These are phyloP conservation scores for Fragaria ananassa DNA, from an alignment of 306 rosid genomes.

Conservation along the genomic window DNA sequence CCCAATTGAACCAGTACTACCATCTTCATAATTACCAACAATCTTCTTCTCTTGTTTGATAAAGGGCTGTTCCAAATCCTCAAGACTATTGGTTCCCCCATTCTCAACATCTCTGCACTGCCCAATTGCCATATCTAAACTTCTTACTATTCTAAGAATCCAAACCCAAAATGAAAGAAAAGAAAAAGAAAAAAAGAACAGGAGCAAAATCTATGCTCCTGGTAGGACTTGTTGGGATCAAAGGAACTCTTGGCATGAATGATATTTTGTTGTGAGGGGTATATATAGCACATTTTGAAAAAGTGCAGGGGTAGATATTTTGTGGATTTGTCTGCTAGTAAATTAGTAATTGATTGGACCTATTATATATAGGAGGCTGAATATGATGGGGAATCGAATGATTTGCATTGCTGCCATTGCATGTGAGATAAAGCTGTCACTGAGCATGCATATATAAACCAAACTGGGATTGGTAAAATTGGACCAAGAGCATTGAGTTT, in stretches of 20 bases:
- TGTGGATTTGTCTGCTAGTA: constrained; percentile 7
- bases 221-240: background rate
- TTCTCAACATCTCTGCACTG: constrained; percentile 46
- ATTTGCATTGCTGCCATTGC: constrained; percentile 33
- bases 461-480: background rate
- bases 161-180: background rate
- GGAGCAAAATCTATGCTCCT: background rate
- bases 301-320: background rate
- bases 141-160: background rate
- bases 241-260: background rate
- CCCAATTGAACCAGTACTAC: constrained; percentile 42
- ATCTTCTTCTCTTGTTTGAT: constrained; percentile 22
- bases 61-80: constrained; percentile 49
- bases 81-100: constrained; percentile 30
- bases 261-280: background rate
- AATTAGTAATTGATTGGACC: background rate
- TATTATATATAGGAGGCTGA: background rate
- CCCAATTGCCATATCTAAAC: constrained; percentile 47
- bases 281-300: background rate
- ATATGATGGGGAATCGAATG: background rate
- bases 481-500: background rate
- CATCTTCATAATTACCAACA: constrained; percentile 16
- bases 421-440: constrained; percentile 40
- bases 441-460: background rate
- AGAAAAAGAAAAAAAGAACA: background rate